Conservation (phyloP, 78 protist genomes). For the Creolimax fragrantissima region DNA sequence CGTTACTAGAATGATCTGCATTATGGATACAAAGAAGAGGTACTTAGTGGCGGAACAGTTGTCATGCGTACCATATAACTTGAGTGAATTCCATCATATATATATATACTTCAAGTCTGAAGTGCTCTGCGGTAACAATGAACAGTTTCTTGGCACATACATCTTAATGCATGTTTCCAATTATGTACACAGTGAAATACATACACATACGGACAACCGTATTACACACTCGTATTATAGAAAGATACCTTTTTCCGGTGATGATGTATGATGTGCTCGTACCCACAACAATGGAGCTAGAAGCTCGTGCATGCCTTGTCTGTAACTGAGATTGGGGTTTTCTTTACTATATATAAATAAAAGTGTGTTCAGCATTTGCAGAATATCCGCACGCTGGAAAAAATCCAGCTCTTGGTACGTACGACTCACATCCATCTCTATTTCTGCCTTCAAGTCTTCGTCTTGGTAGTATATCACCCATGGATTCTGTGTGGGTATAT, state of each 20-base stretch:
- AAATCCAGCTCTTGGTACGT: slow-evolving; percentile 17
- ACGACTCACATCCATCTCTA: slow-evolving; percentile 13
- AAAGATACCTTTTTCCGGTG: too few species aligned
- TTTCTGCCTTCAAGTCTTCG: slow-evolving; percentile 1
- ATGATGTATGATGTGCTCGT: background rate
- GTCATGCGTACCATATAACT: too few species aligned
- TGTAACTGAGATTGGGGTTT: background rate
- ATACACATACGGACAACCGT: too few species aligned
- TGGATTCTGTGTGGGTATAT: background rate
- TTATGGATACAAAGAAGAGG: too few species aligned
- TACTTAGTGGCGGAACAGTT: too few species aligned
- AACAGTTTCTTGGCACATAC: too few species aligned
- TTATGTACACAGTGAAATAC: too few species aligned
- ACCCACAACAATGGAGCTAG: slow-evolving; percentile 18
- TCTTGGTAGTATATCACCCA: slow-evolving; percentile 1
- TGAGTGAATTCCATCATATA: too few species aligned
- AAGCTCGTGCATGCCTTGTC: slow-evolving; percentile 54
- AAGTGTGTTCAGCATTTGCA: background rate
- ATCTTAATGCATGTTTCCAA: too few species aligned
- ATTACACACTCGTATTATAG: too few species aligned
- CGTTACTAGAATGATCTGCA: background rate
- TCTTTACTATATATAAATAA: background rate
- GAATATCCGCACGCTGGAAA: background rate
- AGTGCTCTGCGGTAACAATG: too few species aligned
- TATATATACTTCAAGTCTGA: too few species aligned